These are phyloP conservation scores for Pyricularia sp. DNA, from an alignment of 2,329 filamentous ascomycete genomes.

Conservation along the genomic window DNA sequence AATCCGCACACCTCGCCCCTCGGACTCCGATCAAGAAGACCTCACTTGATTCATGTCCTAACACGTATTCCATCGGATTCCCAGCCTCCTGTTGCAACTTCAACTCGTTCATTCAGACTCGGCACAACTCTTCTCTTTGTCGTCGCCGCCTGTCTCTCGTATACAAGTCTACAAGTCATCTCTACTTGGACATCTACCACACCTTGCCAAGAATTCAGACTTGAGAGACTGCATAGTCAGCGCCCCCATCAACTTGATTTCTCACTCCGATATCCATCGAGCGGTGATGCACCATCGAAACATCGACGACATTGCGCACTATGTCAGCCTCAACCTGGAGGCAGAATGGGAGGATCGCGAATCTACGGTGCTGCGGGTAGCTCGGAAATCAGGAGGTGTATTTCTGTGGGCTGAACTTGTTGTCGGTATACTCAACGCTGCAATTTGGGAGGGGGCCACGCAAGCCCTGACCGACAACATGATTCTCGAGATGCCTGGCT, in stretches of 20 bases:
- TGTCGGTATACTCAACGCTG: constrained; percentile 25
- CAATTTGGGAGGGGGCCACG: constrained; percentile 22
- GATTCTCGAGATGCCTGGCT: constrained; percentile 19
- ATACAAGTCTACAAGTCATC: no score
- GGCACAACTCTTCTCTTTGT: not conserved
- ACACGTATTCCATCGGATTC: not conserved
- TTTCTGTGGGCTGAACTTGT: constrained; percentile 26
- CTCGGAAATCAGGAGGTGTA: constrained; percentile 18
- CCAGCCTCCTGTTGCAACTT: not conserved
- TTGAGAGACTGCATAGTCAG: no score
- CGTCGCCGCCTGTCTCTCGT: not conserved
- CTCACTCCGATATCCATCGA: no score
- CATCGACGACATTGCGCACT: constrained; percentile 20
- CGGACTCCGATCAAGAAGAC: not conserved
- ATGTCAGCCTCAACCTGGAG: constrained; percentile 20
- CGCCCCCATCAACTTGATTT: no score
- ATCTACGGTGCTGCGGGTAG: constrained; percentile 17
- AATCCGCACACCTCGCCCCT: not conserved
- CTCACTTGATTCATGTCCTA: not conserved
- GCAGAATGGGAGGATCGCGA: constrained; percentile 22
- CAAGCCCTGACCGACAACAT: constrained; percentile 23
- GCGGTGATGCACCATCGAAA: constrained; percentile 19
- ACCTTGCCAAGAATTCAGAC: no score
- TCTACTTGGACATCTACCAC: no score
- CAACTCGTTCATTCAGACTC: not conserved